Evolutionary conservation across 805 yeast species (phyloP).

Genomic region (Pichia ethanolica): DNA sequence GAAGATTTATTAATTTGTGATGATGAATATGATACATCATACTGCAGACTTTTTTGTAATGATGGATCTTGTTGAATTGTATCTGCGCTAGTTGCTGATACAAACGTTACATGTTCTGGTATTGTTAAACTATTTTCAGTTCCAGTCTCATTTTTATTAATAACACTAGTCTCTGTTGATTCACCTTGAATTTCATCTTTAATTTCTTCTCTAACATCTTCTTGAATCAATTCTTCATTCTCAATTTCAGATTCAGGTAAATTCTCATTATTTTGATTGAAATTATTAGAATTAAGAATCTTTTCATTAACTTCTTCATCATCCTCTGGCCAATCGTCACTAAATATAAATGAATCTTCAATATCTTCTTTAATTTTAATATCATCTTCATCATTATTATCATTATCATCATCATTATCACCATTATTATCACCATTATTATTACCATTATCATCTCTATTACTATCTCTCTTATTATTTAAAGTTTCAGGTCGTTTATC

Average conservation of each 20-base stretch:
- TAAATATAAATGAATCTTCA: constrained; percentile 49
- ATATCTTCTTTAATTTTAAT: constrained; percentile 6
- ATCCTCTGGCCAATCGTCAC: constrained; percentile 36
- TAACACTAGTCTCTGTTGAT: background rate
- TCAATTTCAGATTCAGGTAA: constrained; percentile 24
- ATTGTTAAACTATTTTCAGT: constrained; percentile 13
- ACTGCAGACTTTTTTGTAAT: constrained; percentile 34
- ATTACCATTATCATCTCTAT: background rate
- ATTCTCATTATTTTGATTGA: background rate
- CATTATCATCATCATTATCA: background rate
- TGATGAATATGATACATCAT: constrained; percentile 50
- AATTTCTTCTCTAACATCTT: background rate
- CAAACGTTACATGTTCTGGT: constrained; percentile 35
- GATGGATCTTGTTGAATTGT: constrained; percentile 40
- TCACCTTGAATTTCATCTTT: background rate
- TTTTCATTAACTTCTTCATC: constrained; percentile 13
- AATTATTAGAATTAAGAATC: constrained; percentile 18
- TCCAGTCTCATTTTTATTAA: background rate
- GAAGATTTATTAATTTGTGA: constrained; percentile 47
- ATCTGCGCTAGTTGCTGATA: constrained; percentile 59
- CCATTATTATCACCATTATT: too few relatives aligned
- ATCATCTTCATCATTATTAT: too few relatives aligned
- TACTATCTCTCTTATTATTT: background rate
- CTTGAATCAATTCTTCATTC: background rate
- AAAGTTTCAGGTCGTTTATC: background rate